phyloP scores from a whole-genome alignment of 192 early-diverging fungal genomes.

The Coemansia pectinata region DNA sequence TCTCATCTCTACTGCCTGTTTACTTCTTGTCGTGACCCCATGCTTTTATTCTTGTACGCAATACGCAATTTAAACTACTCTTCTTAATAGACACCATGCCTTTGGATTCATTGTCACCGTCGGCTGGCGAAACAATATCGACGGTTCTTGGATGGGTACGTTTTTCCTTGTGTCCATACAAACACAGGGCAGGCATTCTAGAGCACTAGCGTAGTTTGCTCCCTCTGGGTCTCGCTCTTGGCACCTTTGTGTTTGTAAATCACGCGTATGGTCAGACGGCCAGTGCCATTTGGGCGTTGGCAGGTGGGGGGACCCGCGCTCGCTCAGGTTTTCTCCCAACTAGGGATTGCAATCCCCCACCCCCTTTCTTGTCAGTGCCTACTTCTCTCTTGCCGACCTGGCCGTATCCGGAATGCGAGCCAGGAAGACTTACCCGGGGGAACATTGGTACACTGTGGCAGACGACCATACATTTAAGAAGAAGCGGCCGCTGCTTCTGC shows the following conservation, averaged over 20 bases:
- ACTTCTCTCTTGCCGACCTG: neutral
- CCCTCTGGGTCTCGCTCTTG: neutral
- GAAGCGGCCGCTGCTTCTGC: neutral
- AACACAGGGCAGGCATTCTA: neutral
- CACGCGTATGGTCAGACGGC: neutral
- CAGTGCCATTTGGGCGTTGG: neutral
- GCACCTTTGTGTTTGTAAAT: conserved; percentile 1
- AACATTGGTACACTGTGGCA: neutral
- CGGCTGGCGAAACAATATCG: conserved; percentile 27
- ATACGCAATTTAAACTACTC: neutral
- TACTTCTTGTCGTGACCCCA: neutral
- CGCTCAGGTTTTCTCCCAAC: neutral
- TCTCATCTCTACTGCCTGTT: neutral
- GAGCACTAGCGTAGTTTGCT: neutral
- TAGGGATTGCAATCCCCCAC: neutral
- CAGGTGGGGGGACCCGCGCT: neutral
- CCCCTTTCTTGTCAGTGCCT: neutral
- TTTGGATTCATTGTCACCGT: neutral
- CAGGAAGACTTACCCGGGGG: neutral
- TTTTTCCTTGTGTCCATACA: neutral
- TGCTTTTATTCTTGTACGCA: neutral
- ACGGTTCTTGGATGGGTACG: conserved; percentile 40
- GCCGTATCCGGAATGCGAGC: neutral
- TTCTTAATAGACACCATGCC: neutral
- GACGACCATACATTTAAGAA: neutral